These are phyloP conservation scores for Argentina anserina DNA, from an alignment of 306 rosid genomes.

Conservation along the genomic window DNA sequence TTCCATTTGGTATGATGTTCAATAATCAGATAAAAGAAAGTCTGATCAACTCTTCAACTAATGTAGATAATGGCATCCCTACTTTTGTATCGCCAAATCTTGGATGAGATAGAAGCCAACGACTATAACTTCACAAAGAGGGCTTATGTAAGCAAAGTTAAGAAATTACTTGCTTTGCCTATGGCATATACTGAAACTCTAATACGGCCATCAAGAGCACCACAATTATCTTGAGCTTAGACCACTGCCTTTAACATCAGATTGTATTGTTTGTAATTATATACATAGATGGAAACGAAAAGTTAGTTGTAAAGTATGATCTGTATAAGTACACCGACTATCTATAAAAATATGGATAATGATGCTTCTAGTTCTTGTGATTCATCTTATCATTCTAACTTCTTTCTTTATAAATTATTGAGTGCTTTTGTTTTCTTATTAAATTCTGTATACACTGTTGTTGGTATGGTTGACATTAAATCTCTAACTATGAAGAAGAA, in stretches of 20 bases:
- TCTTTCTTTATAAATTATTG: too few relatives aligned
- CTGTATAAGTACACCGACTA: neutral
- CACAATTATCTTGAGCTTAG: neutral
- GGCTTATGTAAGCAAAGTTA: conserved; percentile 72
- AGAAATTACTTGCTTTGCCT: conserved; percentile 68
- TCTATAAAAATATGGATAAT: neutral
- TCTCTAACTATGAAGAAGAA: too few relatives aligned
- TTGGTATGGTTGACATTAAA: too few relatives aligned
- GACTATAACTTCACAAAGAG: conserved; percentile 69
- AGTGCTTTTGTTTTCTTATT: too few relatives aligned
- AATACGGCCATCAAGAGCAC: conserved; percentile 40
- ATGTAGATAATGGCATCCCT: conserved; percentile 73
- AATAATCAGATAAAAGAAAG: too few relatives aligned
- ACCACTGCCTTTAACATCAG: neutral
- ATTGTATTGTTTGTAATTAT: neutral
- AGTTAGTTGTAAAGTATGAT: neutral
- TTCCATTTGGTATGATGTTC: neutral
- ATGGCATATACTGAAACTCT: conserved; percentile 52
- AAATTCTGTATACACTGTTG: too few relatives aligned
- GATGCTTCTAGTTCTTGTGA: neutral
- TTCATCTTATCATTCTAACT: too few relatives aligned
- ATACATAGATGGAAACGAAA: neutral
- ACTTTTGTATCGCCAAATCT: conserved; percentile 60
- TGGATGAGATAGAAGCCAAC: conserved; percentile 82
- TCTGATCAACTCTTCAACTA: neutral